phyloP scores from a whole-genome alignment of 2,329 filamentous ascomycete genomes.

The Phyllosticta citriasiana region DNA sequence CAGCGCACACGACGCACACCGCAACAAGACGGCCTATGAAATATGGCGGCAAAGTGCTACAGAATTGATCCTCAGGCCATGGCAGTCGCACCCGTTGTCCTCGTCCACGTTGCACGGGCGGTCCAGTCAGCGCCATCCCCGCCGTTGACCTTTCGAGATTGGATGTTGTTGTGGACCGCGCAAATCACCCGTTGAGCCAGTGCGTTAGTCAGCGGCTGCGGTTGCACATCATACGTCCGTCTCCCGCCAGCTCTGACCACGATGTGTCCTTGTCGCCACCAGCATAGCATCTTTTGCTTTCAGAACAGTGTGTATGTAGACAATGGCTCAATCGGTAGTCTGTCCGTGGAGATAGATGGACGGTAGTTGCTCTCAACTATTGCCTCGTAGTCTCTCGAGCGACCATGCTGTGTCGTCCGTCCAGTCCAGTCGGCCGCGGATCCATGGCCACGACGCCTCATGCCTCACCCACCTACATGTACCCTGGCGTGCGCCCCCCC shows the following conservation, averaged over 20 bases:
- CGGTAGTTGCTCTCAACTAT: no score
- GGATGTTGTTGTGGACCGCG: neutral
- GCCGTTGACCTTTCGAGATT: slow-evolving; percentile 1
- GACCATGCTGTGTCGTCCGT: no score
- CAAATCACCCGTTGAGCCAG: slow-evolving; percentile 9
- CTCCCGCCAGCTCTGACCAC: slow-evolving; percentile 10
- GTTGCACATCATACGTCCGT: slow-evolving; percentile 9
- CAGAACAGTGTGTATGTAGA: no score
- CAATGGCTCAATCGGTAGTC: no score
- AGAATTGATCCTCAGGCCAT: neutral
- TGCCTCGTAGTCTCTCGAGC: no score
- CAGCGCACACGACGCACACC: slow-evolving; percentile 11
- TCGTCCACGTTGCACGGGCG: neutral
- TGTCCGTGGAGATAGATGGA: no score
- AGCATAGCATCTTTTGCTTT: no score
- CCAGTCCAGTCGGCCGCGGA: neutral
- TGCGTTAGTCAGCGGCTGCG: slow-evolving; percentile 9
- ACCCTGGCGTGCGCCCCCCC: neutral
- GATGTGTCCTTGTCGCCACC: neutral
- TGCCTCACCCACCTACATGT: neutral
- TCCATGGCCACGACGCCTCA: neutral
- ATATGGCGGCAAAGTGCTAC: neutral
- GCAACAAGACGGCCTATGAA: slow-evolving; percentile 5
- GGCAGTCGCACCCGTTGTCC: neutral
- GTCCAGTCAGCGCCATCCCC: neutral